phyloP scores from a whole-genome alignment of 768 basidiomycete genomes.

The Wakefieldia striispora region DNA sequence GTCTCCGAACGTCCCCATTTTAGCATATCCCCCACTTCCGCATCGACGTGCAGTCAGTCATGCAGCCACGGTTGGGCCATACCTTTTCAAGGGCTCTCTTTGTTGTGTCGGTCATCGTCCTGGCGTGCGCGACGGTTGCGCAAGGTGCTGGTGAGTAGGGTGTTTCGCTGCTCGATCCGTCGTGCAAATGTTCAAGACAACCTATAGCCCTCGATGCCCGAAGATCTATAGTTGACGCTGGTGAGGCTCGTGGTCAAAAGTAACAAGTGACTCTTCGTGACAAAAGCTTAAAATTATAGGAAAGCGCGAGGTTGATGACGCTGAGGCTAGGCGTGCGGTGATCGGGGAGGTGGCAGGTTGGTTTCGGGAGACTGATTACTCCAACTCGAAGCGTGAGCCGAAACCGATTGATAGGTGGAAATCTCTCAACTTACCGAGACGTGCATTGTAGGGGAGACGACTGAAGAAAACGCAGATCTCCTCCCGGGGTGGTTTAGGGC shows the following conservation, averaged over 20 bases:
- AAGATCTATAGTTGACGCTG: not conserved
- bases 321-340: no score
- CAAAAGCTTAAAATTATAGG: not conserved
- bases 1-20: not conserved
- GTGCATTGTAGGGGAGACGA: no score
- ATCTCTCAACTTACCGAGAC: no score
- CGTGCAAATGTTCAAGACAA: not conserved
- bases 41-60: not conserved
- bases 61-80: not conserved
- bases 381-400: no score
- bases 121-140: slow-evolving; percentile 3
- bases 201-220: not conserved
- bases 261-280: not conserved
- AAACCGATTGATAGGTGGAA: no score
- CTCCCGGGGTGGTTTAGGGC: not conserved
- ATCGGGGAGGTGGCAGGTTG: no score
- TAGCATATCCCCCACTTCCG: not conserved
- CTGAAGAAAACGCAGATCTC: no score
- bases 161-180: not conserved
- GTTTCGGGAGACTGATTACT: no score
- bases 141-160: slow-evolving; percentile 13
- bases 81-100: no score
- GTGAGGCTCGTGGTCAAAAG: slow-evolving; percentile 2
- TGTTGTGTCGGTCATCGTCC: not conserved
- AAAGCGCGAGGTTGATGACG: not conserved